These are phyloP conservation scores for Scutellaria baicalensis DNA, from an alignment of 257 asterid genomes.

Conservation along the genomic window DNA sequence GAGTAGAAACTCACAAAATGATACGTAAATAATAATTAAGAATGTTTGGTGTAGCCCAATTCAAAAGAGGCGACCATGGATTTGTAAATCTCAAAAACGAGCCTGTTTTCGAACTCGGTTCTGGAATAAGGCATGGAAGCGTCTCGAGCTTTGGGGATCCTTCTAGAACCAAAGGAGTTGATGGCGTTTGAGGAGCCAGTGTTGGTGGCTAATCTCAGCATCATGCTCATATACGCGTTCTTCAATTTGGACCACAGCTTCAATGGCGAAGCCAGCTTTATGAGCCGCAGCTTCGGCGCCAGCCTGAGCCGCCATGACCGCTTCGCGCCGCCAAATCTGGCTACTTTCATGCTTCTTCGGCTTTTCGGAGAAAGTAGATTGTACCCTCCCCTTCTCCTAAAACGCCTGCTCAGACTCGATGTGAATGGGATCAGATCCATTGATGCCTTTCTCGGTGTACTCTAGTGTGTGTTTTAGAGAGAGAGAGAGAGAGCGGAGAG, in stretches of 20 bases:
- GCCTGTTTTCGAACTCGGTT: constrained; percentile 44
- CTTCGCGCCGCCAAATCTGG: constrained; percentile 27
- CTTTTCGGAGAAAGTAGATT: constrained; percentile 21
- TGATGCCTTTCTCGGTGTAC: not conserved
- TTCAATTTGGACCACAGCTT: constrained; percentile 34
- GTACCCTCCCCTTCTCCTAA: constrained; percentile 43
- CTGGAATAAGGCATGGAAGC: constrained; percentile 16
- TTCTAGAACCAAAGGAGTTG: constrained; percentile 21
- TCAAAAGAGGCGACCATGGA: constrained; percentile 40
- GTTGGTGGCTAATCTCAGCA: constrained; percentile 28
- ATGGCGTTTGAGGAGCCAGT: constrained; percentile 8
- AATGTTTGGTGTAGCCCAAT: constrained; percentile 29
- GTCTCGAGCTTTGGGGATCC: constrained; percentile 32
- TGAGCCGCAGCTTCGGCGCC: constrained; percentile 35
- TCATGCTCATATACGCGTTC: constrained; percentile 42
- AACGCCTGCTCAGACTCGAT: not conserved
- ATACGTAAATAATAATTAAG: not conserved
- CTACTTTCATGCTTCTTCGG: constrained; percentile 19
- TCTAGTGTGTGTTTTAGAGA: not conserved
- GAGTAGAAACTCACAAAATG: too few relatives aligned
- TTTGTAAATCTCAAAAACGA: constrained; percentile 48
- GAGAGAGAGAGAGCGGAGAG: not conserved
- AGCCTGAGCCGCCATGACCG: constrained; percentile 43
- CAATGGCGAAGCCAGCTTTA: constrained; percentile 32
- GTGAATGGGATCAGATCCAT: constrained; percentile 25